phyloP scores from a whole-genome alignment of 306 rosid species.

The Geum urbanum region DNA sequence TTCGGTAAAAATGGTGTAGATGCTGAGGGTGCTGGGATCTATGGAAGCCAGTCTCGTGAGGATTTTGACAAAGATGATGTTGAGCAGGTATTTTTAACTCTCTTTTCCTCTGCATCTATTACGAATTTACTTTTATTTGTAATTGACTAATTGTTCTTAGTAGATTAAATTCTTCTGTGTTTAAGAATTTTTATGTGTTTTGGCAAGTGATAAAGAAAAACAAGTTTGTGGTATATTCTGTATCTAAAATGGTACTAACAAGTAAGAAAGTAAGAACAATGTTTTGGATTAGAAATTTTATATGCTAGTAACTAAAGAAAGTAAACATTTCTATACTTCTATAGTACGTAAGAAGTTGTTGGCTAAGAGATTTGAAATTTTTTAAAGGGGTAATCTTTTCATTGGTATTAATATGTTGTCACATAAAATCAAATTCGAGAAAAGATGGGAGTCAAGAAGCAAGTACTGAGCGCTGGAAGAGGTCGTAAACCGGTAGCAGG shows the following conservation, averaged over 20 bases:
- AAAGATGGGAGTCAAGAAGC: conserved; percentile 82
- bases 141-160: not conserved
- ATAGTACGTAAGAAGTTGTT: not conserved
- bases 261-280: not conserved
- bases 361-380: not conserved
- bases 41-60: conserved; percentile 88
- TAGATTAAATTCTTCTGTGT: not conserved
- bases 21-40: conserved; percentile 95
- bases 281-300: not conserved
- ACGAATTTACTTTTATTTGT: not conserved
- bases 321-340: not conserved
- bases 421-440: not conserved
- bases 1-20: conserved; percentile 84
- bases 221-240: not conserved
- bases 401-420: not conserved
- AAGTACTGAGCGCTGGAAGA: conserved; percentile 59
- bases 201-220: not conserved
- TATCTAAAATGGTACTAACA: not conserved
- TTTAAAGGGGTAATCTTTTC: not conserved
- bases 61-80: conserved; percentile 93
- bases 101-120: not conserved
- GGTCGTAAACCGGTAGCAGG: conserved; percentile 76
- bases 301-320: not conserved
- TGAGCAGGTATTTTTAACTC: conserved; percentile 57
- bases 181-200: not conserved